A percentile compares a stretch with the other conserved stretches of the same genome.
These are phyloP conservation scores for Alloascoidea hylecoeti DNA, from an alignment of 805 yeast species.

Conservation along the genomic window DNA sequence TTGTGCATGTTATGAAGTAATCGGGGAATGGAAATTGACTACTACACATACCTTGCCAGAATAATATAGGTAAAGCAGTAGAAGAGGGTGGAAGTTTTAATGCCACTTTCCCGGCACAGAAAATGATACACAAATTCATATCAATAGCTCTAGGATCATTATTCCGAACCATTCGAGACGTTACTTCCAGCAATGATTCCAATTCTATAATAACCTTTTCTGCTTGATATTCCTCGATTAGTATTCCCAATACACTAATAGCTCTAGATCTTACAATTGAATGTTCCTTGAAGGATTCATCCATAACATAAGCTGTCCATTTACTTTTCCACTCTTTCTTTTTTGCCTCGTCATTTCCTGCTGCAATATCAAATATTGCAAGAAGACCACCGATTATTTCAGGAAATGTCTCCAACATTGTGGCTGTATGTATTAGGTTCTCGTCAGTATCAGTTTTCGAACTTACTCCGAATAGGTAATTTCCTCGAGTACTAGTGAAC, in stretches of 20 bases:
- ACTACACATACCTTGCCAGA: too few species aligned
- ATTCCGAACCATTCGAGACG: too few species aligned
- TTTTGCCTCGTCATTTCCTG: background rate
- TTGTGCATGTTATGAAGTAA: too few species aligned
- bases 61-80: too few species aligned
- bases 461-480: background rate
- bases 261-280: background rate
- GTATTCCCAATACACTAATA: background rate
- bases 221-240: background rate
- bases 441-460: background rate
- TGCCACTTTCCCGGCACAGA: too few species aligned
- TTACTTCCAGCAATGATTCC: too few species aligned
- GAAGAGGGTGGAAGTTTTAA: too few species aligned
- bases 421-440: background rate
- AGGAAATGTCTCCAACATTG: background rate
- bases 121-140: background rate
- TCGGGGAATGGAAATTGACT: too few species aligned
- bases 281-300: background rate
- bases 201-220: too few species aligned
- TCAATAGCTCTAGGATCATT: conserved; percentile 1
- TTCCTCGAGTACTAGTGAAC: background rate
- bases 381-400: too few species aligned
- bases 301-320: background rate
- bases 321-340: background rate
- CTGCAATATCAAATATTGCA: background rate